Base-by-base conservation (phyloP, 768 basidiomycete species). In the Lactifluus rugatus region DNA sequence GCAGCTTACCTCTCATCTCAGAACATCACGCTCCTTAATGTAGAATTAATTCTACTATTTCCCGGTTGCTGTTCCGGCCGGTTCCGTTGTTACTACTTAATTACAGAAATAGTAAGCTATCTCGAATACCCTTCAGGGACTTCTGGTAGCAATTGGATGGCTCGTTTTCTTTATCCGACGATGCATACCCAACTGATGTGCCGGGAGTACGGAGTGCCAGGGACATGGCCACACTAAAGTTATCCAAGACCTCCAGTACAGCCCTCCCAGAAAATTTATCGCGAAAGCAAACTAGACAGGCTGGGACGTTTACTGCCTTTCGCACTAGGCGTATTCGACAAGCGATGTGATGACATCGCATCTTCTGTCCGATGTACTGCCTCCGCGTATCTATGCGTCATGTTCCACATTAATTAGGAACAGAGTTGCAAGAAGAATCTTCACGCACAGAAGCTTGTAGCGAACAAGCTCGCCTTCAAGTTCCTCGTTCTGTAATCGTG, bases 401-500 rank as follows among this genome's bases (percentile, higher is more conserved):
- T 19, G 14, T 19, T 34, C 21, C 2, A 48, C 16, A 52, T 47
- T 14, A 41, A 48, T 17, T 14, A 34, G n/a, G 19, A 19, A 19
- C 9, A 26, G 44, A 11, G 25, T 14, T 46, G 1, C 17, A 31
- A 4, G n/a, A 8, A 45, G n/a, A 34, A 11, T 37, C 34, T n/a
- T 32, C 14, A 75, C 87, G 69, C 66, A 93, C 89, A 95, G 69
- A 46, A 96, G 74, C 73, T 96, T 96, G 73, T 96, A 97, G 42
- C 88, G 83, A 39, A 99, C 94, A 17, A 99, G 81, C 70, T 98
- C 92, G 57, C 84, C 80, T 70, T 98, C 96, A 59, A 95, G 77
- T 69, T 97, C 93, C 69, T 99, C 95, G 64, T 90, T 89, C 59
- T 85, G 83, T 41, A 98, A 73, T 52, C 93, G 82, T 57, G 85